Conservation (phyloP, 2,329 filamentous ascomycete genomes). For the Aureobasidium sp. region DNA sequence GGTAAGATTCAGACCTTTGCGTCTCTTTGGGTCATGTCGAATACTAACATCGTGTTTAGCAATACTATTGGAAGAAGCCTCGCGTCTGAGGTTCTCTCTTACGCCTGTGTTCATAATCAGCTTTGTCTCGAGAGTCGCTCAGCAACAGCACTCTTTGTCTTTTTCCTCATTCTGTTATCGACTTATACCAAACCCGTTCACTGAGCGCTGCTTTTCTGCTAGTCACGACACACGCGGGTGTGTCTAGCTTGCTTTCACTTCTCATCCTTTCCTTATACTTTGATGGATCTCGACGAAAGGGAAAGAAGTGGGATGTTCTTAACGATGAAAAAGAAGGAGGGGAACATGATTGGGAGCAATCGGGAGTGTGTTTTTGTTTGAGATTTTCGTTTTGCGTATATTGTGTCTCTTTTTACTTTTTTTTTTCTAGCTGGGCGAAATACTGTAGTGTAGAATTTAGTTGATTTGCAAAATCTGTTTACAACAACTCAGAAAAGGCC, state of each 20-base stretch:
- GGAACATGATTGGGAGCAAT: no score
- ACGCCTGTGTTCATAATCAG: conserved; percentile 1
- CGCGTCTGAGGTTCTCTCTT: neutral
- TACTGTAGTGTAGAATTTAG: no score
- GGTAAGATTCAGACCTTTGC: conserved; percentile 52
- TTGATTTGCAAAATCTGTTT: no score
- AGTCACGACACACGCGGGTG: neutral
- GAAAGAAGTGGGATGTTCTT: neutral
- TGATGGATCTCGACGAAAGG: neutral
- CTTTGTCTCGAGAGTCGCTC: neutral
- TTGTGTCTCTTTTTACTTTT: no score
- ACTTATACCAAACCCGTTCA: neutral
- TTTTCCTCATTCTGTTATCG: neutral
- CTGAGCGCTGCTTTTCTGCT: neutral
- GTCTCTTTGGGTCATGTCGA: neutral
- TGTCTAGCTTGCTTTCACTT: neutral
- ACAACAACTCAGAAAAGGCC: no score
- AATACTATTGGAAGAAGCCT: conserved; percentile 22
- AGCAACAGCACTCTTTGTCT: neutral
- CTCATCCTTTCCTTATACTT: neutral
- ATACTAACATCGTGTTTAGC: conserved; percentile 1
- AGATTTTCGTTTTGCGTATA: no score
- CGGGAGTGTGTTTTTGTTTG: no score
- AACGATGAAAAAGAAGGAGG: conserved; percentile 9
- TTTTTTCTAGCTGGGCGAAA: no score